Base-by-base conservation (phyloP, 2,329 filamentous ascomycete genomes). In the Rutstroemia sp. region DNA sequence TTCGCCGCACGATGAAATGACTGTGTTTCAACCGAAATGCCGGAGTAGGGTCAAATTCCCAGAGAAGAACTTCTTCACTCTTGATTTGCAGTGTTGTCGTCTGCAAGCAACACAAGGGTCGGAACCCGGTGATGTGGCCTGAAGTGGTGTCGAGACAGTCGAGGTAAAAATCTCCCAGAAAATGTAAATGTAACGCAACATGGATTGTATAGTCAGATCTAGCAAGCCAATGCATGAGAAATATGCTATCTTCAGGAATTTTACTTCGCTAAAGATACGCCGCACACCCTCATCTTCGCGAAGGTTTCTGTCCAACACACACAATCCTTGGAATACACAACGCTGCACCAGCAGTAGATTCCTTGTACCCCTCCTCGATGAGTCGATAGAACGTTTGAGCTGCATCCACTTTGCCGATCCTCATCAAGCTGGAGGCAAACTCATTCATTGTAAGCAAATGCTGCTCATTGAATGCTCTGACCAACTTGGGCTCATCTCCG, bases 261-360 rank as follows among this genome's bases (percentile, higher is more conserved):
- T 19, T 19, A 19, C 19, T 19, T 19, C 19, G 19, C 19, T 3
- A 19, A 19, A 19, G 19, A 19, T 19, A 19, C 19, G 19, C 19
- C 19, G 19, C 19, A 19, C 9, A 45, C 41, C 16, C 9, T 7
- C 9, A 10, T 3, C 3, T 17, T 17, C 17, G 12, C 5, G 23
- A 23, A 21, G 17, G 21, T 16, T 53, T 53, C 7, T 7, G 34
- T 4, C 17, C 51, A 21, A 12, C 9, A 27, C 42, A 53, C 16
- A 53, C 51, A 39, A 47, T 19, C 21, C 42, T 39, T 5, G 51
- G 51, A 30, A 53, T 47, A 17, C 42, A 53, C 14, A 53, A 30
- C 2, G 42, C 42, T 4, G 44, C 34, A 1, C 42, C 42, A 16
- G 10, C 5, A 7, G 9, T 37, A 16, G 51, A 38, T 5, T 53